phyloP scores from a whole-genome alignment of 176 grass and related monocot species.

The Microstegium vimineum region DNA sequence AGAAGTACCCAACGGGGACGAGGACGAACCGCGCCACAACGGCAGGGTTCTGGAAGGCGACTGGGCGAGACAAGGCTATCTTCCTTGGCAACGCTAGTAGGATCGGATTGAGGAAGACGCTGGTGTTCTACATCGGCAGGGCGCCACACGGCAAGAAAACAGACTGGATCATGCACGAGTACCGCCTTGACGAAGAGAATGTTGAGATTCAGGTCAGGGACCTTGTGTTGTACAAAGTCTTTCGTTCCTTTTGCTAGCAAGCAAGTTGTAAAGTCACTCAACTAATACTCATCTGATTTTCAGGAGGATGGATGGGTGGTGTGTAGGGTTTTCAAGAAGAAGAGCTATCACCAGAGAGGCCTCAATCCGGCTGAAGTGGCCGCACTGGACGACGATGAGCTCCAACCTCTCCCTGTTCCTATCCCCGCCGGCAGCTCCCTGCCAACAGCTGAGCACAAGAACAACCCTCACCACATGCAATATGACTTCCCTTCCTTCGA shows the following conservation, averaged over 20 bases:
- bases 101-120: constrained; percentile 90
- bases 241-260: not conserved
- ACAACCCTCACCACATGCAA: constrained; percentile 42
- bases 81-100: constrained; percentile 51
- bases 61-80: constrained; percentile 86
- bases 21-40: constrained; percentile 86
- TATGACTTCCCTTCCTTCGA: constrained; percentile 62
- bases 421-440: not conserved
- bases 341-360: constrained; percentile 63
- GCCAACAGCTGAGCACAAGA: constrained; percentile 41
- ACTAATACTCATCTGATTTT: constrained; percentile 21
- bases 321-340: constrained; percentile 98
- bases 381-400: constrained; percentile 52
- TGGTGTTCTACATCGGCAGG: constrained; percentile 95
- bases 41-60: constrained; percentile 92
- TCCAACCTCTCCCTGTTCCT: constrained; percentile 27
- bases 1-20: constrained; percentile 94
- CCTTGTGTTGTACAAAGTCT: not conserved
- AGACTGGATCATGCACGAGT: constrained; percentile 86
- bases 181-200: constrained; percentile 66
- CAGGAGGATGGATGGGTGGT: constrained; percentile 99
- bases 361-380: constrained; percentile 35
- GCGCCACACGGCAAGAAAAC: constrained; percentile 86
- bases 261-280: not conserved
- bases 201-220: constrained; percentile 50